A percentile compares a stretch with the other conserved stretches of the same genome.
phyloP scores from a whole-genome alignment of 2,329 filamentous ascomycete genomes.

The Fusarium sp. region DNA sequence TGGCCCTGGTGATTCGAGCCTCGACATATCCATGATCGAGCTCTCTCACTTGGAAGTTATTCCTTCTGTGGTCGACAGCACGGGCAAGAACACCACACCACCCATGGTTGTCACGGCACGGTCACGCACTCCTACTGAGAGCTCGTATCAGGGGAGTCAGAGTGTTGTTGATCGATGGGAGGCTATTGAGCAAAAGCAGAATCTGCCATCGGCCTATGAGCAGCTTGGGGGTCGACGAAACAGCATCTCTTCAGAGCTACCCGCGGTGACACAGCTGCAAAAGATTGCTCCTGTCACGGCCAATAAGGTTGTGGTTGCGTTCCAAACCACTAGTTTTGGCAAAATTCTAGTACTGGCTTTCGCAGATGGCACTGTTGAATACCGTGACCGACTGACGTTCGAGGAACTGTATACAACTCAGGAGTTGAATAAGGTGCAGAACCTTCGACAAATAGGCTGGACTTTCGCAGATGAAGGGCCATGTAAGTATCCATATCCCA shows the following conservation, averaged over 20 bases:
- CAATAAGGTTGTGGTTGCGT: slow-evolving; percentile 75
- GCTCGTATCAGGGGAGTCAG: slow-evolving; percentile 71
- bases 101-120: slow-evolving; percentile 79
- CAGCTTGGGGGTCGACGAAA: slow-evolving; percentile 74
- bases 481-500: slow-evolving; percentile 57
- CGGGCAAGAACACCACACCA: slow-evolving; percentile 63
- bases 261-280: slow-evolving; percentile 59
- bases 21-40: slow-evolving; percentile 65
- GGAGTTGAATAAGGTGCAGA: slow-evolving; percentile 73
- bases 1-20: slow-evolving; percentile 54
- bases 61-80: slow-evolving; percentile 70
- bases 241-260: slow-evolving; percentile 52
- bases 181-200: slow-evolving; percentile 73
- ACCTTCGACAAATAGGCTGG: slow-evolving; percentile 82
- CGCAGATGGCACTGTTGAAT: slow-evolving; percentile 83
- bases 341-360: slow-evolving; percentile 78
- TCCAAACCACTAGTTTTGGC: slow-evolving; percentile 76
- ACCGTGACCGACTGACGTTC: slow-evolving; percentile 81
- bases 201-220: slow-evolving; percentile 80
- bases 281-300: slow-evolving; percentile 75
- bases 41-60: slow-evolving; percentile 82
- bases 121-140: slow-evolving; percentile 64
- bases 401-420: slow-evolving; percentile 72
- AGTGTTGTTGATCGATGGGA: slow-evolving; percentile 89
- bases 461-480: slow-evolving; percentile 73